A percentile compares a stretch with the other conserved stretches of the same genome.
phyloP scores from a whole-genome alignment of 352 stramenopile genomes.

The Ochromonadaceae sp. region DNA sequence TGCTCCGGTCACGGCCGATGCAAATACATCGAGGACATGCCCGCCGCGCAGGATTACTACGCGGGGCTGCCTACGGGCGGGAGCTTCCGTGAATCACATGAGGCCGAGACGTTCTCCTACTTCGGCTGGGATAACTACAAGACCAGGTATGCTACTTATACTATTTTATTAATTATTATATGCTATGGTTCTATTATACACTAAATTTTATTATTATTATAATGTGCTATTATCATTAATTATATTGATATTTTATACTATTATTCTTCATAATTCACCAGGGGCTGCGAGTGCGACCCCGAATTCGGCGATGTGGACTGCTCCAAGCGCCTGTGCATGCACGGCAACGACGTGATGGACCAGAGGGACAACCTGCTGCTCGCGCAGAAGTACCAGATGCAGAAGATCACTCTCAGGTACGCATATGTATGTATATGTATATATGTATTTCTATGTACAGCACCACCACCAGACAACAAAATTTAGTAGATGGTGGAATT shows the following conservation, averaged over 20 bases:
- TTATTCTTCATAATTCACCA: constrained; percentile 32
- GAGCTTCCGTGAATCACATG: constrained; percentile 31
- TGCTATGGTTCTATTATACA: no score
- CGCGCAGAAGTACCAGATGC: constrained; percentile 30
- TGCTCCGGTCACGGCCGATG: constrained; percentile 45
- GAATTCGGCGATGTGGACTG: constrained; percentile 68
- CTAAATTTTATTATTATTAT: no score
- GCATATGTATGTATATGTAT: no score
- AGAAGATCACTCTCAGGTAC: constrained; percentile 26
- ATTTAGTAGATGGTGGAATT: no score
- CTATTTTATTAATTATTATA: no score
- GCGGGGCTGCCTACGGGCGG: constrained; percentile 28
- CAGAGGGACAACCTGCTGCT: constrained; percentile 22
- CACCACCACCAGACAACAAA: no score
- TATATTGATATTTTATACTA: constrained; percentile 23
- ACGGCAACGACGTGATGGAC: constrained; percentile 54
- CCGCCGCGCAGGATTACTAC: constrained; percentile 41
- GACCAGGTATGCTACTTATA: no score
- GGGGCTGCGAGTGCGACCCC: constrained; percentile 54
- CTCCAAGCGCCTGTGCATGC: constrained; percentile 53
- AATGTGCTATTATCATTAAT: neutral
- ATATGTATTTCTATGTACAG: no score
- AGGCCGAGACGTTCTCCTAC: constrained; percentile 19
- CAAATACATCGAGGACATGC: constrained; percentile 41
- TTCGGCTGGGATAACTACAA: constrained; percentile 24